Evolutionary conservation across 2,329 filamentous ascomycete genomes (phyloP).

Genomic region (Zasmidium angulare): DNA sequence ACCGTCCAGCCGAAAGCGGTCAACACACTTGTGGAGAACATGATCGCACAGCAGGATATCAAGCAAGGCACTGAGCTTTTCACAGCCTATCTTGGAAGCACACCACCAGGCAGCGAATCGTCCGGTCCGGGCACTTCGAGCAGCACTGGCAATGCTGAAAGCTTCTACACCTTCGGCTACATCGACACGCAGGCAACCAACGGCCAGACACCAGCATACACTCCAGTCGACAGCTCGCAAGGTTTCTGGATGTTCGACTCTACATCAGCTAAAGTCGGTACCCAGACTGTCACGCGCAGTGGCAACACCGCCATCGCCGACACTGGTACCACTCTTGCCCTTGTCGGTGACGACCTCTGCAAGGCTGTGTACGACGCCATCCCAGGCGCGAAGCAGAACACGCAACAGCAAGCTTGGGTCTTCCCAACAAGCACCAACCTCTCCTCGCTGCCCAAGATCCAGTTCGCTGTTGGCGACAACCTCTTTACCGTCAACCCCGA

Average conservation of each 20-base stretch:
- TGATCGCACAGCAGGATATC: constrained; percentile 60
- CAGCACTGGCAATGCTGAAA: constrained; percentile 4
- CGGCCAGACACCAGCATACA: constrained; percentile 49
- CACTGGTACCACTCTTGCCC: constrained; percentile 67
- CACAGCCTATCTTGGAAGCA: constrained; percentile 62
- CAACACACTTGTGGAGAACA: constrained; percentile 67
- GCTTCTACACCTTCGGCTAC: constrained; percentile 71
- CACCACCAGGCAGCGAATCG: constrained; percentile 44
- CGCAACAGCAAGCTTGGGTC: constrained; percentile 53
- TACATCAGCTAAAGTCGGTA: constrained; percentile 44
- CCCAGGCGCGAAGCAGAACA: constrained; percentile 49
- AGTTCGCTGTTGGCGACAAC: constrained; percentile 62
- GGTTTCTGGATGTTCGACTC: constrained; percentile 70
- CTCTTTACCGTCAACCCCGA: constrained; percentile 63
- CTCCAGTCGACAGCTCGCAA: constrained; percentile 60
- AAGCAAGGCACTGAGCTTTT: constrained; percentile 57
- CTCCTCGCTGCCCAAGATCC: constrained; percentile 59
- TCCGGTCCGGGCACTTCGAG: background rate
- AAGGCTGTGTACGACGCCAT: constrained; percentile 64
- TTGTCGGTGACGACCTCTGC: constrained; percentile 62
- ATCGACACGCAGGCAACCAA: constrained; percentile 63
- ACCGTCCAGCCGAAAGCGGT: constrained; percentile 47
- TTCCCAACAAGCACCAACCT: constrained; percentile 57
- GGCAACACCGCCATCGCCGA: constrained; percentile 68
- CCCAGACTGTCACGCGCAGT: constrained; percentile 52